Percentiles rank a stretch among this genome's conserved stretches.
These are phyloP conservation scores for Austroboletus novae-zelandiae DNA, from an alignment of 1,284 basidiomycete species.

Conservation along the genomic window DNA sequence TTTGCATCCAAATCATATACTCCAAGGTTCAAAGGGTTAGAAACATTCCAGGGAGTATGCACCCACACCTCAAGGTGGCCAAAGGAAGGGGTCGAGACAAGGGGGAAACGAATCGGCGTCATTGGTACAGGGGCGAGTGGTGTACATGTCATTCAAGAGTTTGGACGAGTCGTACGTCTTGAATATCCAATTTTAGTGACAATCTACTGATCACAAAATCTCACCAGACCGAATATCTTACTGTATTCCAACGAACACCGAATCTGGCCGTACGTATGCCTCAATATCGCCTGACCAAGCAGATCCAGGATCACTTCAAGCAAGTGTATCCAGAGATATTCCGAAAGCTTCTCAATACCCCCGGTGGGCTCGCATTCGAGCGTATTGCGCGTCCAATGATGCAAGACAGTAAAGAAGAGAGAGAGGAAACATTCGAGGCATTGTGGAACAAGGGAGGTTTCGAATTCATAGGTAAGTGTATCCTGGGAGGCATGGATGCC, in stretches of 20 bases:
- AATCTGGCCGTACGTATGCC: conserved; percentile 13
- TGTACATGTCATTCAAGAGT: conserved; percentile 16
- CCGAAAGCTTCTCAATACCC: conserved; percentile 7
- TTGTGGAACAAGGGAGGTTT: conserved; percentile 15
- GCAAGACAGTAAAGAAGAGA: conserved; percentile 13
- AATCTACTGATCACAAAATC: not conserved
- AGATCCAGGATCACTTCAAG: conserved; percentile 15
- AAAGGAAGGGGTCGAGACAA: conserved; percentile 1
- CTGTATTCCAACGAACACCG: conserved; percentile 20
- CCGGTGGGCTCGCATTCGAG: not conserved
- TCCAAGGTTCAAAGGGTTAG: conserved; percentile 12
- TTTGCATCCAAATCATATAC: conserved; percentile 14
- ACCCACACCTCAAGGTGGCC: conserved; percentile 9
- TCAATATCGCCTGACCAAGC: conserved; percentile 10
- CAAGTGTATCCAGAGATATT: conserved; percentile 5
- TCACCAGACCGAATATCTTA: not conserved
- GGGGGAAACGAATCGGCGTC: conserved; percentile 15
- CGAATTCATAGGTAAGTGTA: conserved; percentile 12
- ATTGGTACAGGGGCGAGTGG: conserved; percentile 21
- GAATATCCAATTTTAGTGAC: not conserved
- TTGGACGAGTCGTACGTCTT: conserved; percentile 12
- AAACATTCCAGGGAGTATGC: conserved; percentile 9
- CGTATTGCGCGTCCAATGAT: conserved; percentile 10
- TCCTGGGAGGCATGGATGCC: too few relatives aligned
- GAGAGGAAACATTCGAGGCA: conserved; percentile 4